Conservation (phyloP, 441 rosid species). For the Hypseocharis bilobata region DNA sequence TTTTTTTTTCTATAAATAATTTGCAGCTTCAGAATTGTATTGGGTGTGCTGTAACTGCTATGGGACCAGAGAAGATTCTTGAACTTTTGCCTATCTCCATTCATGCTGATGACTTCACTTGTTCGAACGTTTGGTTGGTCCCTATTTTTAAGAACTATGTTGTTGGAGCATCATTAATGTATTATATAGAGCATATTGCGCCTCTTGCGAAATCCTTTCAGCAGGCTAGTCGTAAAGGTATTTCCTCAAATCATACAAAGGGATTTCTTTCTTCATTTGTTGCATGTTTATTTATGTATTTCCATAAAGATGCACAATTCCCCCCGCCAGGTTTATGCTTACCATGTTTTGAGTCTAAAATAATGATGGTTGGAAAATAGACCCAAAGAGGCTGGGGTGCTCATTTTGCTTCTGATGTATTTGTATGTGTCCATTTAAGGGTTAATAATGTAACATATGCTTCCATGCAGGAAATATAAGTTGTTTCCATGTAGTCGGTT, state of each 20-base stretch:
- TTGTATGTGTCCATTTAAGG: not conserved
- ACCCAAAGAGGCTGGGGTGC: not conserved
- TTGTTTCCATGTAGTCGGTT: not conserved
- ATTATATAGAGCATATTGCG: constrained; percentile 66
- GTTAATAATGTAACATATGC: not conserved
- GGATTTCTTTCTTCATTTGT: not conserved
- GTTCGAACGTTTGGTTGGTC: constrained; percentile 65
- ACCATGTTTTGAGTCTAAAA: not conserved
- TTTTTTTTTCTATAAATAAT: constrained; percentile 12
- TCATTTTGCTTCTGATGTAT: not conserved
- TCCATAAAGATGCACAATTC: not conserved
- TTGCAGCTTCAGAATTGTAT: constrained; percentile 67
- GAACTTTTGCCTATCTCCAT: constrained; percentile 58
- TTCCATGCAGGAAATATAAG: not conserved
- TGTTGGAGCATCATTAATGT: constrained; percentile 61
- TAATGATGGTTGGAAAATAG: not conserved
- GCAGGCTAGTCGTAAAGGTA: constrained; percentile 58
- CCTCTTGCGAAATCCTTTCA: constrained; percentile 69
- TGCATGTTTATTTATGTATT: not conserved
- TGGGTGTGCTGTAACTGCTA: constrained; percentile 75
- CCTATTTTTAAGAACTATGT: constrained; percentile 59
- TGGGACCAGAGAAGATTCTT: constrained; percentile 72
- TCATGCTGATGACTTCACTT: constrained; percentile 40
- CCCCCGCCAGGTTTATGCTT: not conserved
- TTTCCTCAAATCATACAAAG: constrained; percentile 10